Conservation (phyloP, 345 rosid species). For the Camelina neglecta region DNA sequence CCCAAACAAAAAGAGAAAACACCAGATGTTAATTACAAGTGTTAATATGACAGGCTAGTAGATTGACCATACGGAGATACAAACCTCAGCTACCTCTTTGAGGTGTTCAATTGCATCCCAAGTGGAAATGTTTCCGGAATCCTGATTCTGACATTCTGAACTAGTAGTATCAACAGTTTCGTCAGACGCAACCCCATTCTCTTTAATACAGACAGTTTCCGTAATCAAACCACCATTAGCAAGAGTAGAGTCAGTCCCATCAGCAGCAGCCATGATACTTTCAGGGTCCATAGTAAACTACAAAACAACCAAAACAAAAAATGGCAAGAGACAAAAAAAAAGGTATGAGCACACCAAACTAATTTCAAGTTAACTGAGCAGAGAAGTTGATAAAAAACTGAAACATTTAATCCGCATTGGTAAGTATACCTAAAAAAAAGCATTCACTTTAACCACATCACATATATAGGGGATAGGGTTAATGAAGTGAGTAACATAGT, state of each 20-base stretch:
- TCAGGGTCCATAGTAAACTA: slow-evolving; percentile 67
- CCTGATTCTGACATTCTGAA: slow-evolving; percentile 41
- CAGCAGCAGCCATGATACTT: slow-evolving; percentile 37
- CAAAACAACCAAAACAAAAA: slow-evolving; percentile 4
- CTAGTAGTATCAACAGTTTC: slow-evolving; percentile 33
- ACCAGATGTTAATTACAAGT: background rate
- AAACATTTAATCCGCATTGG: background rate
- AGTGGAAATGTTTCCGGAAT: slow-evolving; percentile 40
- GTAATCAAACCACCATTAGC: slow-evolving; percentile 57
- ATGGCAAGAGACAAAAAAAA: slow-evolving; percentile 17
- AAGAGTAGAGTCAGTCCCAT: slow-evolving; percentile 54
- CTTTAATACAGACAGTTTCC: slow-evolving; percentile 45
- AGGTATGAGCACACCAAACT: background rate
- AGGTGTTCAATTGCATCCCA: slow-evolving; percentile 47
- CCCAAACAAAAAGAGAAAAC: background rate
- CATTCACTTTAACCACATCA: background rate
- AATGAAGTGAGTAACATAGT: slow-evolving; percentile 13
- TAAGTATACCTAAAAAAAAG: background rate
- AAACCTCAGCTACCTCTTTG: slow-evolving; percentile 54
- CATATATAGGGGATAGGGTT: background rate
- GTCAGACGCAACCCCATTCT: slow-evolving; percentile 43
- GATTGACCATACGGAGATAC: slow-evolving; percentile 22
- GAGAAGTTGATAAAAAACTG: background rate
- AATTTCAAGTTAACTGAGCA: slow-evolving; percentile 6
- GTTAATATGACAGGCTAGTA: background rate